These are phyloP conservation scores for Moringa oleifera DNA, from an alignment of 345 rosid genomes.

Conservation along the genomic window DNA sequence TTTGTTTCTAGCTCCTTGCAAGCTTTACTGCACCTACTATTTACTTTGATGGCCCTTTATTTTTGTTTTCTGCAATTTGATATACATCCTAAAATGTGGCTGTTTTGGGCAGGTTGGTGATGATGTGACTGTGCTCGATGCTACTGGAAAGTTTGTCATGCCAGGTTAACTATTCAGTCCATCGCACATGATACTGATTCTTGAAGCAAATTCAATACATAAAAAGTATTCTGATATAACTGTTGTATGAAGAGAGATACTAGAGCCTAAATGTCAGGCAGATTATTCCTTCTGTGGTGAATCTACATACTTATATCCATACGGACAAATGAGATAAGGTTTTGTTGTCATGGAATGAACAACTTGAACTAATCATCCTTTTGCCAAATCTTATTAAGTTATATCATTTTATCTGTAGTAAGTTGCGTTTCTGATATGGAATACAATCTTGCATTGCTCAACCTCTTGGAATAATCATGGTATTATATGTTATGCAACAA, in stretches of 20 bases:
- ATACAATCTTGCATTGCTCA: background rate
- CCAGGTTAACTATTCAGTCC: constrained; percentile 49
- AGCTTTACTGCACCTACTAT: background rate
- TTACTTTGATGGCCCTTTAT: background rate
- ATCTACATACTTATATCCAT: background rate
- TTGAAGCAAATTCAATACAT: background rate
- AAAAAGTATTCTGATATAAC: background rate
- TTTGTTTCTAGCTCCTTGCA: background rate
- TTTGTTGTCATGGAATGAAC: too few species aligned
- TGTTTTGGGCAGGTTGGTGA: constrained; percentile 61
- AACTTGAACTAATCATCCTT: background rate
- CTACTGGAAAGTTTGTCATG: constrained; percentile 91
- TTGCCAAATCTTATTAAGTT: background rate
- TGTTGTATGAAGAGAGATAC: too few species aligned
- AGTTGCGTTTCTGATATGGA: background rate
- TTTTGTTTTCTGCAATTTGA: background rate
- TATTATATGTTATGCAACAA: background rate
- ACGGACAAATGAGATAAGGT: background rate
- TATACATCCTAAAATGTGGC: constrained; percentile 11
- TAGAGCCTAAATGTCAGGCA: too few species aligned
- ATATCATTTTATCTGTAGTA: background rate
- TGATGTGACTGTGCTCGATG: constrained; percentile 81
- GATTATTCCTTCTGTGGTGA: background rate
- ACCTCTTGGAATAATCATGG: background rate
- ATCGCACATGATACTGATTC: background rate